These are phyloP conservation scores for Arthrobotrys iridis DNA, from an alignment of 2,329 filamentous ascomycete genomes.

Conservation along the genomic window DNA sequence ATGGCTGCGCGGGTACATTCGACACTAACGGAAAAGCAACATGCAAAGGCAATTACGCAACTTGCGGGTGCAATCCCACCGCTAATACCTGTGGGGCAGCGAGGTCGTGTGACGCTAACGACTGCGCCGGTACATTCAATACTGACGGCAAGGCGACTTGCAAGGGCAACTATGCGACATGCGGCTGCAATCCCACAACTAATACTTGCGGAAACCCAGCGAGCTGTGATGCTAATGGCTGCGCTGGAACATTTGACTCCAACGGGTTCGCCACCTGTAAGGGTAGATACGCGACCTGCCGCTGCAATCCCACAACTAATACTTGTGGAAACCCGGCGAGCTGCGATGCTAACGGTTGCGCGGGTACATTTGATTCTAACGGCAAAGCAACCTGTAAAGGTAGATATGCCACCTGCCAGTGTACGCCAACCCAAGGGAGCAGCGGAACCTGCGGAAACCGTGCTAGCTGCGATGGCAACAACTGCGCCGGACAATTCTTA, in stretches of 20 bases:
- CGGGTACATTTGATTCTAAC: constrained; percentile 2
- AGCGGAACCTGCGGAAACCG: constrained; percentile 4
- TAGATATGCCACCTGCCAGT: neutral
- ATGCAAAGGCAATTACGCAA: neutral
- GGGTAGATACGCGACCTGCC: constrained; percentile 13
- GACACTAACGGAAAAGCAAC: neutral
- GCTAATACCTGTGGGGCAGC: neutral
- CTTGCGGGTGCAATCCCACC: neutral
- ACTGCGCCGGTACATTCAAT: neutral
- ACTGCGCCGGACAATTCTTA: neutral
- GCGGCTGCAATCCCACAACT: neutral
- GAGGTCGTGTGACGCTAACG: neutral
- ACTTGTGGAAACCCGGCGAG: constrained; percentile 2
- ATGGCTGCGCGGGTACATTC: neutral
- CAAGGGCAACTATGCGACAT: constrained; percentile 10
- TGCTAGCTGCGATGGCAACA: no score
- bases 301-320: constrained; percentile 2
- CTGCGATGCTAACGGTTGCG: constrained; percentile 3
- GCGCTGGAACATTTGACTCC: neutral
- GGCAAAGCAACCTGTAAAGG: constrained; percentile 10
- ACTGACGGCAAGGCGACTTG: neutral
- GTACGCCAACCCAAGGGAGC: neutral
- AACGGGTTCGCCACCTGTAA: constrained; percentile 16
- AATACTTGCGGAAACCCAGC: constrained; percentile 1
- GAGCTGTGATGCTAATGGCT: neutral